Percentiles rank a stretch among this genome's conserved stretches.
These are phyloP conservation scores for Ophiosphaerella korrae DNA, from an alignment of 2,329 filamentous ascomycete species.

Conservation along the genomic window DNA sequence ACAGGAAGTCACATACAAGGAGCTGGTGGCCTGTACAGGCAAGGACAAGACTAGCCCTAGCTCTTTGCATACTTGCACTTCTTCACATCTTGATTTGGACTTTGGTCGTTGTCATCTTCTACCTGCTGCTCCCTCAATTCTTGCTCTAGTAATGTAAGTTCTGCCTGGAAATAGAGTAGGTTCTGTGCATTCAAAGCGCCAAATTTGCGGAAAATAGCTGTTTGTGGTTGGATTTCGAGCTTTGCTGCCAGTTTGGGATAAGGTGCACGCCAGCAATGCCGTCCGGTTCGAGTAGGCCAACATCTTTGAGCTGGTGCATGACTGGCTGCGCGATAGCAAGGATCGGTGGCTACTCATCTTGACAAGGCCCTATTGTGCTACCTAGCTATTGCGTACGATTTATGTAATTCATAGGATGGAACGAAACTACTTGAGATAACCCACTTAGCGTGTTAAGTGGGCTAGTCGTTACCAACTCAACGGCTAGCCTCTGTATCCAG, in stretches of 20 bases:
- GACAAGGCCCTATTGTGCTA: too few species aligned
- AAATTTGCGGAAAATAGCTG: constrained; percentile 6
- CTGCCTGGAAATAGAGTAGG: constrained; percentile 13
- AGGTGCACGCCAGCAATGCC: too few species aligned
- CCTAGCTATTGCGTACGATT: too few species aligned
- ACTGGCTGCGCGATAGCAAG: neutral
- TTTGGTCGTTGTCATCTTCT: neutral
- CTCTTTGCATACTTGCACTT: too few species aligned
- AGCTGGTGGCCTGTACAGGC: constrained; percentile 15
- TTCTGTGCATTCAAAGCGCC: constrained; percentile 9
- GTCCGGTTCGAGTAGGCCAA: too few species aligned
- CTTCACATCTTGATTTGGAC: too few species aligned
- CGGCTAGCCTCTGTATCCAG: too few species aligned
- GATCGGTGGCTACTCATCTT: constrained; percentile 1
- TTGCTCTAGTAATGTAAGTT: constrained; percentile 4
- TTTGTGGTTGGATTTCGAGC: constrained; percentile 5
- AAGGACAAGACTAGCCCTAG: constrained; percentile 14
- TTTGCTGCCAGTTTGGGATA: constrained; percentile 10
- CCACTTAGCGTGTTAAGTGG: too few species aligned
- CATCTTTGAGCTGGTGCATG: too few species aligned
- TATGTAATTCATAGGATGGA: too few species aligned
- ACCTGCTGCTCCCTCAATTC: constrained; percentile 3
- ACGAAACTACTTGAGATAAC: too few species aligned
- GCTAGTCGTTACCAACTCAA: too few species aligned
- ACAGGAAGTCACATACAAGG: constrained; percentile 22